Evolutionary conservation across 2,329 filamentous ascomycete species (phyloP).

Genomic region (Clonostachys rhizophaga): DNA sequence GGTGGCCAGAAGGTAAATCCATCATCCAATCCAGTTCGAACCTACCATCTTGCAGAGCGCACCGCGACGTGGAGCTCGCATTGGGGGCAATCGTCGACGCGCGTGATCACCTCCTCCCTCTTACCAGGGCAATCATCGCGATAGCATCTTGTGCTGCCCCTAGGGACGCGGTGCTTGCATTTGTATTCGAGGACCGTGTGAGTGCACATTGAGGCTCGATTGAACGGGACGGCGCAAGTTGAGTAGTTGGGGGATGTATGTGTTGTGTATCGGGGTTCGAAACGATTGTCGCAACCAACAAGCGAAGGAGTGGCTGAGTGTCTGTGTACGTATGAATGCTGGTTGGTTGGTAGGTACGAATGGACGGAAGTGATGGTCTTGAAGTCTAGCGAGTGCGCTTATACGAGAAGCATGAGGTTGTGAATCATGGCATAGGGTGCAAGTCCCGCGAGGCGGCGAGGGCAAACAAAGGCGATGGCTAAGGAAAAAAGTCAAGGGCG

Average conservation of each 20-base stretch:
- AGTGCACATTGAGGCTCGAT: slow-evolving; percentile 20
- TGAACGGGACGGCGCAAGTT: background rate
- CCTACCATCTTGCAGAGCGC: slow-evolving; percentile 25
- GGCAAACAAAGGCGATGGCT: too few species aligned
- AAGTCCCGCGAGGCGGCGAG: too few species aligned
- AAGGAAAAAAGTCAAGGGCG: too few species aligned
- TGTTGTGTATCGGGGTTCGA: background rate
- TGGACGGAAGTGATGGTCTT: background rate
- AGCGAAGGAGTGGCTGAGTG: background rate
- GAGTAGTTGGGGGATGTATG: background rate
- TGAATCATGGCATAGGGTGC: too few species aligned
- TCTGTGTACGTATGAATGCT: background rate
- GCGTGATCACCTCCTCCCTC: slow-evolving; percentile 17
- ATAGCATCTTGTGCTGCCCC: slow-evolving; percentile 28
- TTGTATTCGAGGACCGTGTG: slow-evolving; percentile 23
- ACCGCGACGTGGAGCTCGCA: slow-evolving; percentile 21
- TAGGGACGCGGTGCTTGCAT: slow-evolving; percentile 26
- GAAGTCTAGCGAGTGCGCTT: background rate
- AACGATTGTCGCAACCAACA: background rate
- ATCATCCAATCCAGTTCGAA: too few species aligned
- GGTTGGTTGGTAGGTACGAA: background rate
- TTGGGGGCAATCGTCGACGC: slow-evolving; percentile 23
- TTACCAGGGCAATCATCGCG: slow-evolving; percentile 19
- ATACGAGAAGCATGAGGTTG: background rate
- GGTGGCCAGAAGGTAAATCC: too few species aligned